Conservation (phyloP, 805 yeast species). For the Barnettozyma pratensis region DNA sequence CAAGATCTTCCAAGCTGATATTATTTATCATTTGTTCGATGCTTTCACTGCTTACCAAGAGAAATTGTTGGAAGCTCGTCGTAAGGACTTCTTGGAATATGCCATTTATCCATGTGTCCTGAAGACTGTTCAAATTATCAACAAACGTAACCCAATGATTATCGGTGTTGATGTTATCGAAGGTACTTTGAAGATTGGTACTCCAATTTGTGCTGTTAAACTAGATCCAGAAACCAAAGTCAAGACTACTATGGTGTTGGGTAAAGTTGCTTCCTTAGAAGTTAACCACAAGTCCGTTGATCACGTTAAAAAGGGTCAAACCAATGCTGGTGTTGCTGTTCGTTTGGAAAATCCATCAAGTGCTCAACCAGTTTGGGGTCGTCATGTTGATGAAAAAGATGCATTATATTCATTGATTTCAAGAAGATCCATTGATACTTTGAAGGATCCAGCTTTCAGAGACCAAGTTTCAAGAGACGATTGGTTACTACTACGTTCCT, state of each 20-base stretch:
- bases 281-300: constrained; percentile 87
- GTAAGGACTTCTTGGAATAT: constrained; percentile 79
- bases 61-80: constrained; percentile 81
- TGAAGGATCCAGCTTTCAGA: constrained; percentile 97
- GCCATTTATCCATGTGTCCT: constrained; percentile 95
- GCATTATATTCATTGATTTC: constrained; percentile 83
- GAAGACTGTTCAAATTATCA: constrained; percentile 91
- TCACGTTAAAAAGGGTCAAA: constrained; percentile 86
- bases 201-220: constrained; percentile 94
- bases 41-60: constrained; percentile 89
- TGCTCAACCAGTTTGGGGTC: constrained; percentile 97
- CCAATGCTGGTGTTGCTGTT: constrained; percentile 98
- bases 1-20: constrained; percentile 90
- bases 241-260: constrained; percentile 62
- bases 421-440: constrained; percentile 90
- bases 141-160: constrained; percentile 98
- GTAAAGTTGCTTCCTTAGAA: constrained; percentile 89
- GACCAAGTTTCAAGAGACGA: constrained; percentile 91
- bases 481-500: constrained; percentile 86
- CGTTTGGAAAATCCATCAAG: constrained; percentile 89
- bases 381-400: constrained; percentile 95
- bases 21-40: constrained; percentile 95
- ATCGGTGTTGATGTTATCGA: constrained; percentile 97
- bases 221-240: constrained; percentile 80
- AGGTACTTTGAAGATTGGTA: constrained; percentile 84